These are phyloP conservation scores for Bassia scoparia DNA, from an alignment of 148 eudicot species.

Conservation along the genomic window DNA sequence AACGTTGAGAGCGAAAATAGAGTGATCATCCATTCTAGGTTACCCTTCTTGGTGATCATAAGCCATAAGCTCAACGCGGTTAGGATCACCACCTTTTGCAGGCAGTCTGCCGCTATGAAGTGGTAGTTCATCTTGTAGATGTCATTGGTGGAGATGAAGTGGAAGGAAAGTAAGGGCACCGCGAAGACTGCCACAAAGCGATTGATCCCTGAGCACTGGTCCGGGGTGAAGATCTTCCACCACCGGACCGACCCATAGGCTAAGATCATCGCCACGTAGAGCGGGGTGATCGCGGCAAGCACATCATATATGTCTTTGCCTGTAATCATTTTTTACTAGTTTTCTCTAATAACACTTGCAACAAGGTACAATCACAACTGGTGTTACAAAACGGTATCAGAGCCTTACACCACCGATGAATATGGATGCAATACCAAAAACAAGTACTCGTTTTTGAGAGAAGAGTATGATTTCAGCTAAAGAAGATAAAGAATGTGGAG, in stretches of 20 bases:
- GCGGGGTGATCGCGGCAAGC: constrained; percentile 72
- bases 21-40: constrained; percentile 87
- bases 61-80: constrained; percentile 66
- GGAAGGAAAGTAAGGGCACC: constrained; percentile 84
- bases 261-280: constrained; percentile 87
- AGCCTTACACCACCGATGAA: background rate
- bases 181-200: constrained; percentile 94
- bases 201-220: constrained; percentile 96
- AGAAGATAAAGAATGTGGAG: background rate
- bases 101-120: constrained; percentile 80
- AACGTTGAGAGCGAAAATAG: constrained; percentile 80
- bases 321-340: constrained; percentile 49
- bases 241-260: constrained; percentile 93
- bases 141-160: constrained; percentile 80
- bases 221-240: constrained; percentile 99
- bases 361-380: too few species aligned
- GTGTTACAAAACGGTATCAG: background rate
- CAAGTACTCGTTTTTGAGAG: background rate
- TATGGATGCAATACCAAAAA: background rate
- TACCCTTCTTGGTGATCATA: constrained; percentile 49
- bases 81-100: constrained; percentile 72
- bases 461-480: background rate
- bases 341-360: background rate
- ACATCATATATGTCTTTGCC: constrained; percentile 90
- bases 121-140: constrained; percentile 89